A percentile compares a stretch with the other conserved stretches of the same genome.
Conservation (phyloP, 163 green algal species). For the Volvox carteri region DNA sequence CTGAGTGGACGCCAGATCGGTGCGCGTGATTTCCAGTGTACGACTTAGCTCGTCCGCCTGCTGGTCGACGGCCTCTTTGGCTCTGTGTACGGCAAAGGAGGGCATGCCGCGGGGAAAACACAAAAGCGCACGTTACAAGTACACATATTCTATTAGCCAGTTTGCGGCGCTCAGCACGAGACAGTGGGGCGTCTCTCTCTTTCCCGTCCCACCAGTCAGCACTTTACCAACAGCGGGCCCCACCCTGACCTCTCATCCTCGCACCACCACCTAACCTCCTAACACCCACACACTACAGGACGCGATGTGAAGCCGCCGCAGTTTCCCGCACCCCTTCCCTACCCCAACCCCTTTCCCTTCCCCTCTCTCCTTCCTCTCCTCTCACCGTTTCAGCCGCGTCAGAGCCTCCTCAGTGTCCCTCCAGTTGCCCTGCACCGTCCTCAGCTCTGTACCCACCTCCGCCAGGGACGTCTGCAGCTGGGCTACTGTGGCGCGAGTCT, state of each 20-base stretch:
- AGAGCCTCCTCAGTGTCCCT: neutral
- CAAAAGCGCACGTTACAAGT: too few relatives aligned
- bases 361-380: neutral
- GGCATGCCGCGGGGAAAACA: too few relatives aligned
- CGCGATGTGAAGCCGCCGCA: too few relatives aligned
- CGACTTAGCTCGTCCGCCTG: conserved; percentile 1
- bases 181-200: too few relatives aligned
- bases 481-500: neutral
- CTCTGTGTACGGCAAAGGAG: conserved; percentile 10
- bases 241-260: neutral
- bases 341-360: neutral
- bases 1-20: conserved; percentile 6
- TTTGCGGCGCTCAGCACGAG: too few relatives aligned
- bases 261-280: neutral
- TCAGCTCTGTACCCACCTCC: neutral
- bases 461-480: conserved; percentile 22
- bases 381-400: neutral
- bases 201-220: too few relatives aligned
- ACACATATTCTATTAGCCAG: too few relatives aligned
- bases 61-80: neutral
- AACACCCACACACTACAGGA: too few relatives aligned
- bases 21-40: neutral
- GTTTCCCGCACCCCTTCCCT: neutral
- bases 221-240: too few relatives aligned
- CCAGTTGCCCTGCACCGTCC: neutral